Base-by-base conservation (phyloP, 164 flowering plant species). In the Malania oleifera region DNA sequence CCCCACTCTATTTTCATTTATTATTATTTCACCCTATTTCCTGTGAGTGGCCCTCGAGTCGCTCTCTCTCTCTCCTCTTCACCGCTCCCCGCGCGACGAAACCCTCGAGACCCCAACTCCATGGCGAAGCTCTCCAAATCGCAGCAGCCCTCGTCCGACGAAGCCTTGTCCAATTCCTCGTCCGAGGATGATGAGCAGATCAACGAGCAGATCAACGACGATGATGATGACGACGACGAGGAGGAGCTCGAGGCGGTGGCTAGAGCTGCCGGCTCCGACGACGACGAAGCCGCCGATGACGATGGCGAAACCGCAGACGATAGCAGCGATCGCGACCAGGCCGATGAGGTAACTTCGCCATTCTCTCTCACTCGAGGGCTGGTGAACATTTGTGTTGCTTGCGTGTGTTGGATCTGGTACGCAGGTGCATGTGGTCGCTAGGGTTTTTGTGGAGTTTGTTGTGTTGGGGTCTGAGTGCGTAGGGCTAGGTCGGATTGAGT, bases 191-290 rank as follows among this genome's bases (percentile, higher is more conserved):
- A 87, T 24, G 95, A 87, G 65, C 82, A 55, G 29, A 31, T 75
- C 64, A 75, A 77, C 59, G 86, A 73, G 24, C 82, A 73, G 70
- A 57, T 75, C 52, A 67, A 67, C 46, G 82, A 74, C 17, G 82
- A 17, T 34, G 38, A 34, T 7, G 53, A 50, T 27, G 52, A 80
- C 45, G 95, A 75, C 15, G 96, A 89, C 70, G 93, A 89, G 52
- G 93, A 89, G 67, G 93, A 89, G 74, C 80, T 86, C 26, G 87
- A 85, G 59, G 96, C 96, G 13, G 96, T 89, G 3, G 91, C 84
- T 28, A 80, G 86, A 65, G 52, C 89, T 19, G 79, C 73, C 22
- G 75, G 24, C 19, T 74, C 80, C 18, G 91, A 77, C n/a, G 92
- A 79, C 0, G 87, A 84, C 4, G 81, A 70, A 14, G 73, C 34